Evolutionary conservation across 1,284 basidiomycete genomes (phyloP).

Genomic region (Termitomyces sp.): DNA sequence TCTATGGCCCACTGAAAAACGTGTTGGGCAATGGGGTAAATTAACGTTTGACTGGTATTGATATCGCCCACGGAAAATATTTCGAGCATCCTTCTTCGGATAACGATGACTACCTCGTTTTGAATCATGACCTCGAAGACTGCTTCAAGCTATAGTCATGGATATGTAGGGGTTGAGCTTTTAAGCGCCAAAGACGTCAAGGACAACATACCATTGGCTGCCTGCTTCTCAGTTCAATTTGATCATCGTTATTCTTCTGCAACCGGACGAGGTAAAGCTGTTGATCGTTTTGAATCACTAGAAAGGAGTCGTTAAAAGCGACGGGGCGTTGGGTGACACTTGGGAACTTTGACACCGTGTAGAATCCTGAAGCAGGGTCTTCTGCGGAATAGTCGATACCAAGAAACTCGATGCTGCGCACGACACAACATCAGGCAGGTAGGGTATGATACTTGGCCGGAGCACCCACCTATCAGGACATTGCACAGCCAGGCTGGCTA

Average conservation of each 20-base stretch:
- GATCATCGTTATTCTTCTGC: conserved; percentile 19
- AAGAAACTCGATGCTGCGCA: conserved; percentile 30
- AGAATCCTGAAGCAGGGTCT: conserved; percentile 33
- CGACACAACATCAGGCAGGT: conserved; percentile 7
- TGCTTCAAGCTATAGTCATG: conserved; percentile 25
- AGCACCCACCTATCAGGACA: conserved; percentile 34
- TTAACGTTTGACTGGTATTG: conserved; percentile 9
- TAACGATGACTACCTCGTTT: conserved; percentile 35
- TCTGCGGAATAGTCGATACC: conserved; percentile 27
- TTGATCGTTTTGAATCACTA: conserved; percentile 31
- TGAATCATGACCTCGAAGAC: conserved; percentile 35
- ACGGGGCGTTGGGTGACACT: conserved; percentile 28
- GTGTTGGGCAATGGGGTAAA: conserved; percentile 41
- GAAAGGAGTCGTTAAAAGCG: conserved; percentile 29
- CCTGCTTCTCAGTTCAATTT: conserved; percentile 27
- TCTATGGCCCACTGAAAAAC: conserved; percentile 54
- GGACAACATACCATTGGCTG: conserved; percentile 8
- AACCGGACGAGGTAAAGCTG: conserved; percentile 28
- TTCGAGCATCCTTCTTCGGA: conserved; percentile 36
- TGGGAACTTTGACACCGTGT: conserved; percentile 25
- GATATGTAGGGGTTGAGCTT: background rate
- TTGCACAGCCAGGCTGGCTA: conserved; percentile 34
- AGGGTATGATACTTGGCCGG: background rate
- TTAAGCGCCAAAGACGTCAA: background rate
- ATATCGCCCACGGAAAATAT: conserved; percentile 24